phyloP scores from a whole-genome alignment of 805 yeast species.

The Candida glaebosa region DNA sequence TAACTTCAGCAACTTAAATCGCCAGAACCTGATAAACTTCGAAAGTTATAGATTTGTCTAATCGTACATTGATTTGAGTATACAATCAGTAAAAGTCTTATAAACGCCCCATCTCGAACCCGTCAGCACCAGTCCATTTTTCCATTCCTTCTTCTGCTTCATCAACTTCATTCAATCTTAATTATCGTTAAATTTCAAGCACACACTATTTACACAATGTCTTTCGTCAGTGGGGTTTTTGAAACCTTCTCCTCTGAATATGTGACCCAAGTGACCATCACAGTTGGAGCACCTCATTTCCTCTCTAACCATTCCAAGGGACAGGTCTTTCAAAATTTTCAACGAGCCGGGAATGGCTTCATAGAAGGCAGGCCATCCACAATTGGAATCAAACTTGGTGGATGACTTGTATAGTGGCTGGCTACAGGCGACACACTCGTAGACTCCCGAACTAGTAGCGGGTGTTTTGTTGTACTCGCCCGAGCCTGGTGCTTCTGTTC shows the following conservation, averaged over 20 bases:
- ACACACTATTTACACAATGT: slow-evolving; percentile 90
- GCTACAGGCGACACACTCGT: slow-evolving; percentile 83
- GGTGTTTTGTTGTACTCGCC: slow-evolving; percentile 59
- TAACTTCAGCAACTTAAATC: too few species aligned
- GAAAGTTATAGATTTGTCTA: too few species aligned
- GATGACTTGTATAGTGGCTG: slow-evolving; percentile 74
- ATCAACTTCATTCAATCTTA: neutral
- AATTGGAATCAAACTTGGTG: slow-evolving; percentile 83
- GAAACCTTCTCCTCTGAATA: slow-evolving; percentile 92
- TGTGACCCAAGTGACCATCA: slow-evolving; percentile 95
- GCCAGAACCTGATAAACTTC: too few species aligned
- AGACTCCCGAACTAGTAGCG: slow-evolving; percentile 55
- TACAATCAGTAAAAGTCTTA: too few species aligned
- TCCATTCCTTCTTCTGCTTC: neutral
- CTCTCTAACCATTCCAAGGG: slow-evolving; percentile 76
- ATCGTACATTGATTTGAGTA: too few species aligned
- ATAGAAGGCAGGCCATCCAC: slow-evolving; percentile 99
- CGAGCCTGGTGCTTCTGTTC: slow-evolving; percentile 64
- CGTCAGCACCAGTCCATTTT: neutral
- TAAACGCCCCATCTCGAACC: too few species aligned
- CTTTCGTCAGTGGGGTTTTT: slow-evolving; percentile 84
- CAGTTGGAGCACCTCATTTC: slow-evolving; percentile 89
- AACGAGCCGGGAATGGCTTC: slow-evolving; percentile 84
- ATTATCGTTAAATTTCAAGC: slow-evolving; percentile 54
- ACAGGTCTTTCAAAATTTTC: slow-evolving; percentile 52